Percentiles rank a stretch among this genome's conserved stretches.
These are phyloP conservation scores for Camellia japonica DNA, from an alignment of 148 eudicot genomes.

Conservation along the genomic window DNA sequence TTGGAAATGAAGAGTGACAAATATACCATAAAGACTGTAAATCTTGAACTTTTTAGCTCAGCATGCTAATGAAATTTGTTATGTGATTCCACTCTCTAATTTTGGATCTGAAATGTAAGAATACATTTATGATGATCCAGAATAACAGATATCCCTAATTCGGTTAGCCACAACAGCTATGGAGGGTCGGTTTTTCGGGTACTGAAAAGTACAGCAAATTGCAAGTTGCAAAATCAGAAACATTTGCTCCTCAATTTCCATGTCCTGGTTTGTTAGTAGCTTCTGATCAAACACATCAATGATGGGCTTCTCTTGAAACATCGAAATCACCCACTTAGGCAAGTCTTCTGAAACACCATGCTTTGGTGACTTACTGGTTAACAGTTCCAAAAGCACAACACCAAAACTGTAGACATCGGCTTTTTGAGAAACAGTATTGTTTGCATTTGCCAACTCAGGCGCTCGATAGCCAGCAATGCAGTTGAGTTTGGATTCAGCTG, in stretches of 20 bases:
- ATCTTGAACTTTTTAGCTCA: too few species aligned
- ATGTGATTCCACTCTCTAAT: too few species aligned
- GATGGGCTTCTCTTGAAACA: slow-evolving; percentile 8
- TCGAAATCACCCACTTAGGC: slow-evolving; percentile 16
- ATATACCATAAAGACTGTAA: too few species aligned
- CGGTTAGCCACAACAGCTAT: slow-evolving; percentile 1
- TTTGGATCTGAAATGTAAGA: too few species aligned
- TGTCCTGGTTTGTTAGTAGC: not conserved
- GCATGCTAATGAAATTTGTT: too few species aligned
- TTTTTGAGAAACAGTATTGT: slow-evolving; percentile 1
- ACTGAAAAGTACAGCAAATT: slow-evolving; percentile 12
- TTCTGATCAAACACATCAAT: slow-evolving; percentile 15
- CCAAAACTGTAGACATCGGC: slow-evolving; percentile 27
- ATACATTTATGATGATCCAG: not conserved
- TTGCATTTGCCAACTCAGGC: slow-evolving; percentile 11
- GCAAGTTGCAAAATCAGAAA: slow-evolving; percentile 16
- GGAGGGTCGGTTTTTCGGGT: slow-evolving; percentile 10
- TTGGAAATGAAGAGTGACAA: too few species aligned
- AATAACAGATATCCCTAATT: not conserved
- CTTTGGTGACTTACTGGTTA: slow-evolving; percentile 4
- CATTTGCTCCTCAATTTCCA: slow-evolving; percentile 10
- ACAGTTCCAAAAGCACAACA: slow-evolving; percentile 23
- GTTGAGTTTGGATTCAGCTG: not conserved
- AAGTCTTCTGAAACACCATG: not conserved
- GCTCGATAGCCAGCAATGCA: slow-evolving; percentile 13